Percentiles rank a stretch among this genome's conserved stretches.
These are phyloP conservation scores for Ceratocystis variospora DNA, from an alignment of 2,329 filamentous ascomycete genomes.

Conservation along the genomic window DNA sequence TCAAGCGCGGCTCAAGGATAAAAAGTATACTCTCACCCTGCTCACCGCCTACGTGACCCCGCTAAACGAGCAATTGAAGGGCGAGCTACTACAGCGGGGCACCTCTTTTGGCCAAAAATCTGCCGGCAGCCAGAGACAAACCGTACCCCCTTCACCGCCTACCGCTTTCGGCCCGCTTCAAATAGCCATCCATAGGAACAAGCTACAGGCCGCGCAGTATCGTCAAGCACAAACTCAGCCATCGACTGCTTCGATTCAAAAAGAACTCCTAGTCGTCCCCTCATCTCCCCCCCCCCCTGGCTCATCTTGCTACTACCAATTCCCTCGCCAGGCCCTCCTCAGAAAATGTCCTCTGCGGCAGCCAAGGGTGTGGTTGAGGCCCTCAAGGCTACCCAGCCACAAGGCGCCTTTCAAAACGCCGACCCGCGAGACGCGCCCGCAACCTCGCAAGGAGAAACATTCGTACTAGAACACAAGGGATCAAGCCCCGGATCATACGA, in stretches of 20 bases:
- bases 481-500: slow-evolving; percentile 34
- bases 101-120: neutral
- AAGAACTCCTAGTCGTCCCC: neutral
- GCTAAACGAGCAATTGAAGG: neutral
- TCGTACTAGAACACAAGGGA: slow-evolving; percentile 13
- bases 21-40: neutral
- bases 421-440: slow-evolving; percentile 17
- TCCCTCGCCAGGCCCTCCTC: neutral
- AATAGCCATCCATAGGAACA: neutral
- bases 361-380: slow-evolving; percentile 17
- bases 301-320: neutral
- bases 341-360: slow-evolving; percentile 10
- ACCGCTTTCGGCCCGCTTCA: neutral
- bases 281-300: neutral
- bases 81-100: neutral
- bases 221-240: neutral
- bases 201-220: neutral
- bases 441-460: slow-evolving; percentile 15
- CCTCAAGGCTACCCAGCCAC: slow-evolving; percentile 18
- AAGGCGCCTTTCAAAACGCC: slow-evolving; percentile 16
- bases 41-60: neutral
- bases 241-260: neutral
- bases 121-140: neutral
- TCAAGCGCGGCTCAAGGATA: neutral
- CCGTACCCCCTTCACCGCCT: neutral